Evolutionary conservation across 1,139 yeast genomes (phyloP), one percentile per base, ranked within the genome.

Genomic region (Yarrowia galli): DNA sequence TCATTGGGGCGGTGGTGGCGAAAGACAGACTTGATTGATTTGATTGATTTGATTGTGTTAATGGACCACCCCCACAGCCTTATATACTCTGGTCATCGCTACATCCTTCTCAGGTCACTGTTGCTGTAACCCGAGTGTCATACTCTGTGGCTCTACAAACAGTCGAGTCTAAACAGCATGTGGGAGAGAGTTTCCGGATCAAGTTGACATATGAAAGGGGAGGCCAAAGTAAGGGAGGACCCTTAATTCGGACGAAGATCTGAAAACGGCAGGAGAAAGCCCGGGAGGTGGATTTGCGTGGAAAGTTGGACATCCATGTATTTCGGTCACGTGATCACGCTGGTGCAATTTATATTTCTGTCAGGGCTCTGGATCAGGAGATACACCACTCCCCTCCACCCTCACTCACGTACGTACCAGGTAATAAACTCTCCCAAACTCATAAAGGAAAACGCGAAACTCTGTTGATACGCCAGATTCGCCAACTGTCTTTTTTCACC

Each of bases 121-220:
- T 18, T 48, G 54, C 54, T 48, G 10, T 15, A 28, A 46, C 35
- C 13, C 3, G 35, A 16, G 18, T 38, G 4, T 38, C 15, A n/a
- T n/a, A n/a, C n/a, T n/a, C n/a, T n/a, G n/a, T n/a, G n/a, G n/a
- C 9, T 8, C 13, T 5, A 15, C 4, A 42, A 10, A 42, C 16
- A 20, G 46, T 43, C 25, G 8, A 12, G 53, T 48, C 60, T 15
- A 54, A 40, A 54, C 61, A 25, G 61, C 46, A 54, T 54, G 61
- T 54, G 46, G 61, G 61, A 54, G 61, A 54, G 61, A 54, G 61
- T 54, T 54, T 54, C 61, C 61, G 15, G 20, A 20, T 43, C 23
- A 35, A 35, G 15, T 12, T 42, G 45, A 3, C 45, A 42, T 6
- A 18, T 22, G 48, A 3, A 15, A 13, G 18, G 16, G 9, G 32